Evolutionary conservation across 352 stramenopile species (phyloP), one percentile per base, ranked within the genome.

Genomic region (Phytophthora citrophthora): DNA sequence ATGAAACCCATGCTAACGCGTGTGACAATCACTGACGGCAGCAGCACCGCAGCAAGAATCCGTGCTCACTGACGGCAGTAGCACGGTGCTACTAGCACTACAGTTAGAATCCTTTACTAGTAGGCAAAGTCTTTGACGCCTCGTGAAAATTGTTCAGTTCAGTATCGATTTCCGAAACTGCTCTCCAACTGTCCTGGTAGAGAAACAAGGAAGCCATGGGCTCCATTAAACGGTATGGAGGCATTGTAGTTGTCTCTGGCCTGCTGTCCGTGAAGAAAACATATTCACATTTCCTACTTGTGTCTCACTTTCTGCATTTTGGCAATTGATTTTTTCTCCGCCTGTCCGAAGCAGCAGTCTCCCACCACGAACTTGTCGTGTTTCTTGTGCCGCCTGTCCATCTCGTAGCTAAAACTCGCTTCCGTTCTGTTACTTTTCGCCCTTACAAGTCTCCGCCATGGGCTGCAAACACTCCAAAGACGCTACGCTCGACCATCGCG

Each of bases 401-500:
- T 45, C 50, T 58, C 9, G 29, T 13, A 34, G 29, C 29, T 34
- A 34, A 34, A 47, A 27, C 32, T 40, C 9, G 3, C 13, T 41
- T 23, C 27, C 16, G 32, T 31, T 40, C 24, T 36, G 29, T 20
- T 55, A 48, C 13, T 39, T 20, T n/a, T 41, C 36, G 36, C 39
- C 32, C 43, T 54, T 48, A 7, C 44, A 15, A 52, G 60, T 52
- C 24, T 32, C 18, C 10, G 36, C 29, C 47, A 91, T 91, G 83
- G 83, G 83, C 20, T 91, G 83, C 68, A 75, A 62, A 61, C 50
- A 91, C 61, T 91, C 83, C 48, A 91, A 83, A 59, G 70, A 73
- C 48, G 48, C 57, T 16, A 59, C 51, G 15, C 56, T 75, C 41
- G 46, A 34, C 11, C 38, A 62, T 50, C 69, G 67, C 26, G 34